Conservation (phyloP, 768 basidiomycete genomes). For the Cystobasidium ongulense region DNA sequence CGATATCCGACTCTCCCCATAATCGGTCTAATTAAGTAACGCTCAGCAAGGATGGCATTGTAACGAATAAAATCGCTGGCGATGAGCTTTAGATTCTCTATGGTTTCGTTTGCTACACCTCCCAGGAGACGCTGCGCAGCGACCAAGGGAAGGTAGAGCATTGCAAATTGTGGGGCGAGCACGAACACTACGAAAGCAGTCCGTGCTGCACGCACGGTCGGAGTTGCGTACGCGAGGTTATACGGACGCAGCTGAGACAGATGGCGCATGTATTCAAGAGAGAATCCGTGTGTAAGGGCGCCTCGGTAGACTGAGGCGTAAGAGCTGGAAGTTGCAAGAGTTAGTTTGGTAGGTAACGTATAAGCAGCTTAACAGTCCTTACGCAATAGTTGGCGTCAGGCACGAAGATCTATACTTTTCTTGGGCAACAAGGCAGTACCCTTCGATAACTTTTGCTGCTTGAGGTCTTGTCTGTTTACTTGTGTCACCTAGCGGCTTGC, state of each 20-base stretch:
- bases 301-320: slow-evolving; percentile 1
- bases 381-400: slow-evolving; percentile 11
- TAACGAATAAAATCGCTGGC: background rate
- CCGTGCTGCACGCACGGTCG: background rate
- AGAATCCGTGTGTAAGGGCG: slow-evolving; percentile 7
- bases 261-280: background rate
- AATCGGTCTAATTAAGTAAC: background rate
- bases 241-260: slow-evolving; percentile 14
- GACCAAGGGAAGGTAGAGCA: background rate
- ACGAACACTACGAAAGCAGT: background rate
- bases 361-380: background rate
- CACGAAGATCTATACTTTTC: background rate
- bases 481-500: background rate
- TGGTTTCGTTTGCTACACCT: background rate
- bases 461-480: background rate
- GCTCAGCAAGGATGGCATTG: background rate
- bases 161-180: background rate
- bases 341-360: background rate
- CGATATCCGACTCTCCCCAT: background rate
- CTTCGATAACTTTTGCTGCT: background rate
- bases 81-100: background rate
- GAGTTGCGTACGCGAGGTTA: background rate
- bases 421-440: background rate
- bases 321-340: background rate
- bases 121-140: background rate